These are phyloP conservation scores for Penicillium griseofulvum DNA, from an alignment of 2,329 filamentous ascomycete species.

Conservation along the genomic window DNA sequence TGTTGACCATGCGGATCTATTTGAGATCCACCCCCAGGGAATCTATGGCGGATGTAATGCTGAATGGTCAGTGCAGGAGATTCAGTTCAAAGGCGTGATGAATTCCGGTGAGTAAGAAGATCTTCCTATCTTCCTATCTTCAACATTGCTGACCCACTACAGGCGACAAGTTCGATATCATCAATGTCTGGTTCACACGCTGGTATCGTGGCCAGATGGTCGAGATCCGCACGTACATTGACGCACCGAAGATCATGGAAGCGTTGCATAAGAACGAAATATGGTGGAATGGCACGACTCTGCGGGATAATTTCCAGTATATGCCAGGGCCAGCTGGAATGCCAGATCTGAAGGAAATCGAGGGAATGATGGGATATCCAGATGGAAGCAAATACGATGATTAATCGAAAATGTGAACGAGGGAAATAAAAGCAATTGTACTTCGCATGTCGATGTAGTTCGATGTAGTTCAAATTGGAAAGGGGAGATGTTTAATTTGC, in stretches of 20 bases:
- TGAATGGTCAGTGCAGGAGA: slow-evolving; percentile 34
- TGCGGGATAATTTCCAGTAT: slow-evolving; percentile 29
- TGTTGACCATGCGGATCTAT: slow-evolving; percentile 29
- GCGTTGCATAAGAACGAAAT: slow-evolving; percentile 33
- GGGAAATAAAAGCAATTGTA: background rate
- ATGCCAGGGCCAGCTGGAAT: slow-evolving; percentile 35
- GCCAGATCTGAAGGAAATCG: slow-evolving; percentile 29
- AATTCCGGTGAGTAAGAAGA: slow-evolving; percentile 30
- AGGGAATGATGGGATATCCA: slow-evolving; percentile 28
- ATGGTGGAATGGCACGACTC: slow-evolving; percentile 34
- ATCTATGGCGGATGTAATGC: slow-evolving; percentile 35
- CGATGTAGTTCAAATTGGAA: background rate
- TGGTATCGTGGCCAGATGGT: slow-evolving; percentile 34
- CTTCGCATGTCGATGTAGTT: background rate
- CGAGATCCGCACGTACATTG: slow-evolving; percentile 35
- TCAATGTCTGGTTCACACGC: slow-evolving; percentile 36
- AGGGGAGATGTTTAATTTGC: background rate
- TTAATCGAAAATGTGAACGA: background rate
- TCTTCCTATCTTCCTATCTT: background rate
- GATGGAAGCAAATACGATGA: slow-evolving; percentile 28
- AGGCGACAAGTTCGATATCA: slow-evolving; percentile 32
- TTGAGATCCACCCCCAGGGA: slow-evolving; percentile 30
- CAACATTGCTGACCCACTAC: background rate
- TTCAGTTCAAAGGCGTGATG: slow-evolving; percentile 31
- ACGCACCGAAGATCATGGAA: slow-evolving; percentile 28